Base-by-base conservation (phyloP, 2,329 filamentous ascomycete genomes). In the Pseudocercospora macadamiae region DNA sequence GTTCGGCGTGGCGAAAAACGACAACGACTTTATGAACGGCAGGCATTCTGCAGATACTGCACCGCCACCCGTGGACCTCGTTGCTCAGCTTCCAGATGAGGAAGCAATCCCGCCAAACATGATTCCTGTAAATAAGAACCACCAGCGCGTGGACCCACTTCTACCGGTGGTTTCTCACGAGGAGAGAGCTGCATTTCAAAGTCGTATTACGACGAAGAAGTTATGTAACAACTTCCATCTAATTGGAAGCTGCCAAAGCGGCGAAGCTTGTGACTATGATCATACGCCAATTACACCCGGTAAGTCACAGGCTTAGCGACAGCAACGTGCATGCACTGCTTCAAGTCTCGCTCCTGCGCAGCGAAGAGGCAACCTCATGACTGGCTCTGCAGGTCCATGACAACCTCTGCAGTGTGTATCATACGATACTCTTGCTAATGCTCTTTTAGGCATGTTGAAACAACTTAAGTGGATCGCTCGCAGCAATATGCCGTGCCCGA, bases 171-270 rank as follows among this genome's bases (percentile, higher is more conserved):
- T 79, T 0, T 65, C 74, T 0, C 30, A 62, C 12, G 71, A 76
- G 14, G 76, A 77, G 25, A 74, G 75, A 65, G 66, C 72, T 1
- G 62, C 63, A 7, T 83, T 80, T 65, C 73, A 74, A 18, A 66
- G 69, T 9, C 74, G 75, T 10, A 71, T 72, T 25, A 70, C 69
- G 12, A 64, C 70, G 2, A 69, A 72, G 16, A 82, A 82, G 63
- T 74, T 80, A 0, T 84, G 82, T 68, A 83, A 83, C 64, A 75
- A 74, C 25, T 76, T 76, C 58, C 78, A 82, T 56, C 71, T 84
- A 0, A 57, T 51, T 36, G 68, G 65, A 3, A 44, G 63, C 32
- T 73, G 71, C 51, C 44, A 55, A 14, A 60, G 65, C 6, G 73
- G 73, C 0, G 71, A 73, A 2, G 60, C 69, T 14, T 83, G 81